phyloP scores from a whole-genome alignment of 768 basidiomycete genomes.

The Suillus alpinus region DNA sequence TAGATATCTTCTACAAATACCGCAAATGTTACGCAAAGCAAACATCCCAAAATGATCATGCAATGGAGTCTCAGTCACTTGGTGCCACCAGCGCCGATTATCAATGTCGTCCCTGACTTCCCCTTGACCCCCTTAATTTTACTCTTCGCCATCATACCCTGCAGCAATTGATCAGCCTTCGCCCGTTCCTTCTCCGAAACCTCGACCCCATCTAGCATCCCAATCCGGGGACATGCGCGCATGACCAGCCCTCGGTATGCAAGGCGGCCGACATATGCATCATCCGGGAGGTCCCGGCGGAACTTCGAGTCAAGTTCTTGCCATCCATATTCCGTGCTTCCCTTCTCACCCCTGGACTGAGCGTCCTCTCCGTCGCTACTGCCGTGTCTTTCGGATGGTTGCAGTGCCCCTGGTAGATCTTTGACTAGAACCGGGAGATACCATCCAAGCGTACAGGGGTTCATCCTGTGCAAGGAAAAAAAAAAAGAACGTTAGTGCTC shows the following conservation, averaged over 20 bases:
- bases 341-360: constrained; percentile 30
- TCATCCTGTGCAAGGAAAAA: constrained; percentile 80
- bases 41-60: constrained; percentile 9
- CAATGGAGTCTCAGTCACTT: background rate
- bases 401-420: constrained; percentile 63
- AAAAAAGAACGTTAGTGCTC: background rate
- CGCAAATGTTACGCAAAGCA: background rate
- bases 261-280: constrained; percentile 79
- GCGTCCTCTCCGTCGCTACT: constrained; percentile 24
- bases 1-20: constrained; percentile 5
- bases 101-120: constrained; percentile 14
- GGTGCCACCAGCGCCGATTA: constrained; percentile 3
- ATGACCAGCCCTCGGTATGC: constrained; percentile 90
- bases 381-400: constrained; percentile 48
- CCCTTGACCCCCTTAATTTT: constrained; percentile 30
- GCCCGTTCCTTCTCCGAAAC: constrained; percentile 80
- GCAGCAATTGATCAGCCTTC: constrained; percentile 73
- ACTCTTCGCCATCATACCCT: constrained; percentile 47
- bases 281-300: constrained; percentile 87
- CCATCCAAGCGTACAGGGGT: constrained; percentile 94
- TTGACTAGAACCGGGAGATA: constrained; percentile 85
- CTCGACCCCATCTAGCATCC: constrained; percentile 82
- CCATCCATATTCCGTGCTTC: constrained; percentile 46
- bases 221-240: constrained; percentile 63
- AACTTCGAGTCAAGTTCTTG: constrained; percentile 80